Evolutionary conservation across 1,139 yeast species (phyloP).

Genomic region (Oligophagozyma castellii): DNA sequence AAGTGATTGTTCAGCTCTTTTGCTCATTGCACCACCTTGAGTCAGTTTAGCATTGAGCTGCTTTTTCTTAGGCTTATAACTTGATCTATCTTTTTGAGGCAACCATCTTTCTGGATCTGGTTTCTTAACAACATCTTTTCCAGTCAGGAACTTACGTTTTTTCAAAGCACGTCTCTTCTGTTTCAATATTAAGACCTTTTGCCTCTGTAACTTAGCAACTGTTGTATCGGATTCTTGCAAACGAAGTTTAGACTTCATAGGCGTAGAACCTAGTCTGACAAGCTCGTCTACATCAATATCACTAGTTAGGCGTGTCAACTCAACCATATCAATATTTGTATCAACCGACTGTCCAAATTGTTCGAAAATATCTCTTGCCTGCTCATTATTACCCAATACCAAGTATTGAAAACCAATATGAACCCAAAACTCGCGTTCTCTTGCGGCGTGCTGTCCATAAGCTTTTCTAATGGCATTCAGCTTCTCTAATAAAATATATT

Average conservation of each 20-base stretch:
- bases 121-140: slow-evolving; percentile 26
- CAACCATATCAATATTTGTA: slow-evolving; percentile 6
- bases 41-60: slow-evolving; percentile 31
- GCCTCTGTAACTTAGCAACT: slow-evolving; percentile 15
- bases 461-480: slow-evolving; percentile 1
- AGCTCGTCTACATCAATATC: slow-evolving; percentile 31
- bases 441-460: slow-evolving; percentile 15
- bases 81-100: slow-evolving; percentile 72
- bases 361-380: not conserved
- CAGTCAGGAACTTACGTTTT: slow-evolving; percentile 30
- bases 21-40: slow-evolving; percentile 62
- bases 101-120: slow-evolving; percentile 79
- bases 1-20: slow-evolving; percentile 32
- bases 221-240: slow-evolving; percentile 5
- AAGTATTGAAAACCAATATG: slow-evolving; percentile 36
- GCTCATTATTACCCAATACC: slow-evolving; percentile 5
- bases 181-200: slow-evolving; percentile 20
- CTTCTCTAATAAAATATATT: slow-evolving; percentile 6
- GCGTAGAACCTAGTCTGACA: slow-evolving; percentile 27
- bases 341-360: slow-evolving; percentile 6
- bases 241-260: slow-evolving; percentile 20
- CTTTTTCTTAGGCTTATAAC: slow-evolving; percentile 60
- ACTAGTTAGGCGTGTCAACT: slow-evolving; percentile 19
- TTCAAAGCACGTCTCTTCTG: slow-evolving; percentile 28
- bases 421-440: slow-evolving; percentile 35